Percentiles rank a stretch among this genome's conserved stretches.
Conservation (phyloP, 2,329 filamentous ascomycete species). For the Dryadomyces quercivorus region DNA sequence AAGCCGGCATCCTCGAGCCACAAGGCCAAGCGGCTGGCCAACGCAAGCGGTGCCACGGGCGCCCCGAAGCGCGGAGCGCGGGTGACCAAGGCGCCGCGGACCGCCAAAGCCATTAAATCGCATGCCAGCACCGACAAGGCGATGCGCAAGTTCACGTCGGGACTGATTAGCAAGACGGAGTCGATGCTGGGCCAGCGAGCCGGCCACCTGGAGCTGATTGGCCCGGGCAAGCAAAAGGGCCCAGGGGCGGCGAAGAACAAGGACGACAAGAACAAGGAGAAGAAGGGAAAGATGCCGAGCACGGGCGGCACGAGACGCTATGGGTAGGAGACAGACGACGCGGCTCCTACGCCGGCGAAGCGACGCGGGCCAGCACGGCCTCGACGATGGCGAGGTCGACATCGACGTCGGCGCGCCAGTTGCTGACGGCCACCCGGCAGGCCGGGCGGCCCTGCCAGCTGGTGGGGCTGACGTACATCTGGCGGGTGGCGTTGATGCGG, state of each 20-base stretch:
- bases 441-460: constrained; percentile 63
- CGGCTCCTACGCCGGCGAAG: too few species aligned
- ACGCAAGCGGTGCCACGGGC: constrained; percentile 12
- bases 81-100: constrained; percentile 36
- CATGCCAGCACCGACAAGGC: constrained; percentile 35
- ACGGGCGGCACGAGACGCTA: constrained; percentile 43
- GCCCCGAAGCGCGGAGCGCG: constrained; percentile 27
- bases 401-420: constrained; percentile 64
- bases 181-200: constrained; percentile 45
- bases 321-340: constrained; percentile 25
- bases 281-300: constrained; percentile 17
- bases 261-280: constrained; percentile 16
- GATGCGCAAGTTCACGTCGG: constrained; percentile 41
- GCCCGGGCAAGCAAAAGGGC: constrained; percentile 36
- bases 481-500: constrained; percentile 59
- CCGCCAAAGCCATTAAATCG: constrained; percentile 17
- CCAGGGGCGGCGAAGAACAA: constrained; percentile 8
- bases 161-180: constrained; percentile 43
- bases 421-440: constrained; percentile 74
- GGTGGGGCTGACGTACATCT: constrained; percentile 76
- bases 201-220: constrained; percentile 47
- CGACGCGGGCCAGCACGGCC: constrained; percentile 35
- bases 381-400: constrained; percentile 55
- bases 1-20: constrained; percentile 16
- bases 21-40: constrained; percentile 24